These are phyloP conservation scores for Claviceps purpurea DNA, from an alignment of 2,329 filamentous ascomycete genomes.

Conservation along the genomic window DNA sequence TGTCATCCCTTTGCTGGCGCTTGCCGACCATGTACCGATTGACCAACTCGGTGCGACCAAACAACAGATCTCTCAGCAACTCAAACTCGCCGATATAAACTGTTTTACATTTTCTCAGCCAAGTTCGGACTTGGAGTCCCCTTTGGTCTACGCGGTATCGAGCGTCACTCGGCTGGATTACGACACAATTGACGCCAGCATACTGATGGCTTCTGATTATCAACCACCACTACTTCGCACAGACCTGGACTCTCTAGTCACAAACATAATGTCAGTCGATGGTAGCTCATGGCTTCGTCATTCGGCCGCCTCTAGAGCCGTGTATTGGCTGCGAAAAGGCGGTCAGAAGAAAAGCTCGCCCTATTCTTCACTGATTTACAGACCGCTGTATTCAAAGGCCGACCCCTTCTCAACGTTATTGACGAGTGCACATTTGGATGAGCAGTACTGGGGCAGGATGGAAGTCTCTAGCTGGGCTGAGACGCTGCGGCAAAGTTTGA, in stretches of 20 bases:
- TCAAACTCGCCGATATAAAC: conserved; percentile 43
- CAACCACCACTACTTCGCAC: conserved; percentile 65
- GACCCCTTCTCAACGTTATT: background rate
- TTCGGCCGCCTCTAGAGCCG: conserved; percentile 66
- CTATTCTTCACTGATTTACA: conserved; percentile 4
- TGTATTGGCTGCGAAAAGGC: conserved; percentile 47
- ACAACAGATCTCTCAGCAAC: conserved; percentile 39
- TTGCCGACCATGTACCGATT: conserved; percentile 53
- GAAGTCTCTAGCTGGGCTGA: conserved; percentile 25
- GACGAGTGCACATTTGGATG: background rate
- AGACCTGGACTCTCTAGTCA: conserved; percentile 58
- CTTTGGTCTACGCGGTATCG: conserved; percentile 60
- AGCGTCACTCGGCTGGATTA: conserved; percentile 57
- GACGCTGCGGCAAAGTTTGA: conserved; percentile 21
- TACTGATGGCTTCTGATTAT: conserved; percentile 88
- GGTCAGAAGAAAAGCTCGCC: conserved; percentile 7
- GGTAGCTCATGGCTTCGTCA: conserved; percentile 74
- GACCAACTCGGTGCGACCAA: conserved; percentile 48
- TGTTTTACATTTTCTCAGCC: conserved; percentile 51
- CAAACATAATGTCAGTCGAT: conserved; percentile 62
- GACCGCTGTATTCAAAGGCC: background rate
- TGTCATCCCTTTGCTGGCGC: conserved; percentile 69
- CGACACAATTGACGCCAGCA: conserved; percentile 81
- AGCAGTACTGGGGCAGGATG: conserved; percentile 17
- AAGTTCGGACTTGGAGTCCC: conserved; percentile 14